phyloP scores from a whole-genome alignment of 352 stramenopile species.

The Peronospora destructor region DNA sequence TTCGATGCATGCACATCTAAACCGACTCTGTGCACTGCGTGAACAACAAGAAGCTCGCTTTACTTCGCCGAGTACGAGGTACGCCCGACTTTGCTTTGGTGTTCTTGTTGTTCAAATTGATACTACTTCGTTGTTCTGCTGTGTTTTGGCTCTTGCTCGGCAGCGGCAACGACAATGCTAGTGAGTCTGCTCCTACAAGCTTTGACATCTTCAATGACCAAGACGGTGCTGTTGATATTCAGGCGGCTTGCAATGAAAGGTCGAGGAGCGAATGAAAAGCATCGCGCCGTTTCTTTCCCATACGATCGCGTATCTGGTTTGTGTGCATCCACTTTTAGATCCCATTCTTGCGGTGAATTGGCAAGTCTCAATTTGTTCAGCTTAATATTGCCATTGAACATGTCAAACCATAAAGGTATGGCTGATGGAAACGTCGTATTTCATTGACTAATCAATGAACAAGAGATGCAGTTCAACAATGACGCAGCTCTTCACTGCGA shows the following conservation, averaged over 20 bases:
- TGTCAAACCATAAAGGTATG: too few relatives aligned
- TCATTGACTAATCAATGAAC: too few relatives aligned
- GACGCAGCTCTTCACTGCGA: too few relatives aligned
- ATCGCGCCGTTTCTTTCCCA: not conserved
- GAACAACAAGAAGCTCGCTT: constrained; percentile 1
- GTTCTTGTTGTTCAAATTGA: not conserved
- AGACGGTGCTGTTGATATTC: not conserved
- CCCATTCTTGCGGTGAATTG: not conserved
- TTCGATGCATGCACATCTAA: constrained; percentile 8
- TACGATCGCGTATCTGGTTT: not conserved
- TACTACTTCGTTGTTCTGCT: not conserved
- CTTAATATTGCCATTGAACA: not conserved
- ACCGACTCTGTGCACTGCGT: constrained; percentile 11
- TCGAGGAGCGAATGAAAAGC: too few relatives aligned
- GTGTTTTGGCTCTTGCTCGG: not conserved
- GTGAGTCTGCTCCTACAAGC: not conserved
- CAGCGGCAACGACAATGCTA: constrained; percentile 5
- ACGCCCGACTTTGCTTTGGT: not conserved
- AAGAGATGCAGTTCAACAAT: too few relatives aligned
- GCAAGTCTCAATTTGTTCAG: not conserved
- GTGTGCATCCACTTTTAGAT: not conserved
- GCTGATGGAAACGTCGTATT: too few relatives aligned
- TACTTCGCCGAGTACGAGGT: constrained; percentile 6
- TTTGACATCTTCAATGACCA: not conserved
- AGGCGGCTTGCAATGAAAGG: not conserved